Evolutionary conservation across 495 filamentous ascomycete species (phyloP), one percentile per base, ranked within the genome.

Genomic region (Hypoxylon crocopeplum): DNA sequence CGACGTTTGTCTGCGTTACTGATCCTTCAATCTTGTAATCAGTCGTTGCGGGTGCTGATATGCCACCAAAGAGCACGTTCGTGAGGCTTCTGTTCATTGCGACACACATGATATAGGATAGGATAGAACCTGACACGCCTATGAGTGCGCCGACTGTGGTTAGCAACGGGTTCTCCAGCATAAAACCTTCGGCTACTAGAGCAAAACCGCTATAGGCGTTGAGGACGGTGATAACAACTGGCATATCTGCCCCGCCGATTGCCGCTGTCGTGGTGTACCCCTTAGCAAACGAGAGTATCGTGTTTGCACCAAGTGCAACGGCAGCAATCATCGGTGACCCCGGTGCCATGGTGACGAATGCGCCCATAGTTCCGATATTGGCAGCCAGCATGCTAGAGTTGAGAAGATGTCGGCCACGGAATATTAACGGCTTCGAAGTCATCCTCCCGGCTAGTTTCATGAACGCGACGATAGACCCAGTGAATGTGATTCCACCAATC

Each of bases 161-260:
- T 0, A 93, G 79, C 0, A 93, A 77, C 0, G 88, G 84, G 56
- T 92, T 92, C 60, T 91, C 84, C n/a, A 93, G 81, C 90, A 93
- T 93, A 54, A 93, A 82, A 10, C 90, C 90, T 69, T 93, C 90
- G 0, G 90, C 89, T 0, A 93, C 88, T 25, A 93, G 75, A 0
- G 90, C 90, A 52, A 93, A 93, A 7, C 90, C 90, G 36, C 88
- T 91, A 64, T 92, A 93, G 2, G 90, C 90, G 66, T 93, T 93
- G 11, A 93, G 75, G 5, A 92, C 89, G 0, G 89, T 93, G 55
- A 93, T 92, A 15, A 92, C 90, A 13, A 93, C 90, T 12, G 89
- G 88, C 88, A 91, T 91, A 65, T 92, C 89, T 3, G 89, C 90
- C n/a, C 89, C 90, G 8, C 90, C 90, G 68, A 93, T 92, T 7